Evolutionary conservation across 2,329 filamentous ascomycete genomes (phyloP).

Genomic region (Penicillium sp.): DNA sequence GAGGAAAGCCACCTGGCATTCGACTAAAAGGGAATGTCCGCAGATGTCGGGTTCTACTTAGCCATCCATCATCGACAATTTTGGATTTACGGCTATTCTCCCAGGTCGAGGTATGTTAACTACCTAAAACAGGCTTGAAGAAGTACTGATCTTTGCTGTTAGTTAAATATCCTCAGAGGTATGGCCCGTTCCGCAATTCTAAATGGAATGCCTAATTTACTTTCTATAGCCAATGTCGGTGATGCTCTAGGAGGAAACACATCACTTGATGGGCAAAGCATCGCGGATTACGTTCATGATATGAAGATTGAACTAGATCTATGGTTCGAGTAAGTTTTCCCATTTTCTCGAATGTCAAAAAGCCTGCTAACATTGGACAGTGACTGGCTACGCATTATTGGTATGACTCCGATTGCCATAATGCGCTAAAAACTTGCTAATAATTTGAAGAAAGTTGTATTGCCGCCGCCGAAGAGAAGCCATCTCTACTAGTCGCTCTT

Average conservation of each 20-base stretch:
- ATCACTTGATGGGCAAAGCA: constrained; percentile 28
- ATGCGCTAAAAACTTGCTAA: not conserved
- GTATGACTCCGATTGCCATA: constrained; percentile 11
- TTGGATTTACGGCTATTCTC: constrained; percentile 47
- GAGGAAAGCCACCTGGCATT: constrained; percentile 40
- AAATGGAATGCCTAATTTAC: not conserved
- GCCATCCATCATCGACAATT: constrained; percentile 37
- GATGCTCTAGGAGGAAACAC: constrained; percentile 24
- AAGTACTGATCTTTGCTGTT: constrained; percentile 6
- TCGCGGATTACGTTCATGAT: constrained; percentile 38
- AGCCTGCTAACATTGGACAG: constrained; percentile 13
- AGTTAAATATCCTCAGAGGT: constrained; percentile 40
- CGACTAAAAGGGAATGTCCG: constrained; percentile 32
- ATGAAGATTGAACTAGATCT: constrained; percentile 43
- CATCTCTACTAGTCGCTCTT: constrained; percentile 40
- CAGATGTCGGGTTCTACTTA: constrained; percentile 40
- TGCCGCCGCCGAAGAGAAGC: constrained; percentile 25
- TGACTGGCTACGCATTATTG: constrained; percentile 33
- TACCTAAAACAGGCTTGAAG: not conserved
- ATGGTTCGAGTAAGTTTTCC: constrained; percentile 38
- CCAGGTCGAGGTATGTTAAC: constrained; percentile 39
- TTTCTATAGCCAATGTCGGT: constrained; percentile 29
- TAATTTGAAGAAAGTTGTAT: constrained; percentile 22
- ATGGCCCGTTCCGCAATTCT: not conserved
- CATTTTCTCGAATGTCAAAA: not conserved